Evolutionary conservation across 164 flowering plant species (phyloP), one percentile per base, ranked within the genome.

Genomic region (Akebia trifoliata): DNA sequence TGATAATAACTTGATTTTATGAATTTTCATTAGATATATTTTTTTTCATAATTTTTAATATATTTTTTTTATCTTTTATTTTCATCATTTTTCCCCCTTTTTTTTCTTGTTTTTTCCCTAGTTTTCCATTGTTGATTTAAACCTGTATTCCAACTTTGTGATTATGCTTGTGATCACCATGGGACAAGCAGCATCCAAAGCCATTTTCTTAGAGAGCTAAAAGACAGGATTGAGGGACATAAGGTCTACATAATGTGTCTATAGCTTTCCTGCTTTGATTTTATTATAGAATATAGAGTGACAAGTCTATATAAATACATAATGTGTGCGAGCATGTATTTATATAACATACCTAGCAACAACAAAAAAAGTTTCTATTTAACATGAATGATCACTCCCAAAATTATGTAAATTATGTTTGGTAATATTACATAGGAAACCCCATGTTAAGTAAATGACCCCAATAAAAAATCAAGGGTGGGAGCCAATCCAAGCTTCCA

Each of bases 121-220:
- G 21, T 42, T 20, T 22, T n/a, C n/a, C 46, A 20, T 4, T 20
- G 18, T 42, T 20, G 46, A 15, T 20, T 20, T 7, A 17, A 42
- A n/a, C 46, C 4, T 8, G n/a, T n/a, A n/a, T n/a, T n/a, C n/a
- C n/a, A n/a, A n/a, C 46, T 1, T 2, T 20, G 21, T 42, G 46
- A 4, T 17, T 5, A 22, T n/a, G 21, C 8, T 17, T 20, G 8
- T n/a, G 18, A 42, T 6, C 46, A 42, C 46, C 46, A 42, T 42
- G 46, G 46, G 46, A 42, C 46, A 42, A 42, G 46, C 46, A 42
- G 20, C 46, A 42, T 17, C 46, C 46, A 1, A 42, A 17, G 22
- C 46, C 46, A 42, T 22, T 8, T 15, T 17, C 45, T n/a, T 15
- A 42, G 1, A 39, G n/a, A 1, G n/a, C 47, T 25, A 43, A 17